Base-by-base conservation (phyloP, 441 rosid species). In the Jatropha podagrica region DNA sequence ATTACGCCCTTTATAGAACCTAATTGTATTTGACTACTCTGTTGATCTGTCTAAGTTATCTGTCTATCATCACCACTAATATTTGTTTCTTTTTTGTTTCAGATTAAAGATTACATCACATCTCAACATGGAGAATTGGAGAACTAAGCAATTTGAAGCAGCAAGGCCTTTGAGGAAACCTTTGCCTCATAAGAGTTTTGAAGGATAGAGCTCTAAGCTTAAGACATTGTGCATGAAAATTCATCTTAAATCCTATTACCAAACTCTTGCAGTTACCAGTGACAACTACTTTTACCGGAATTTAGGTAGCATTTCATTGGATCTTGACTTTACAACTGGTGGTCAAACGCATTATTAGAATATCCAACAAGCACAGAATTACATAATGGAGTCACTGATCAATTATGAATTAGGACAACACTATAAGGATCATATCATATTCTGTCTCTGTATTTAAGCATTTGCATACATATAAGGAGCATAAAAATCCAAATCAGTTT, bases 401-500 rank as follows among this genome's bases (percentile, higher is more conserved):
- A 56, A 17, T 17, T 6, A 65, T 75, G 40, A 13, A 13, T 64
- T 41, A 59, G 5, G 18, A 64, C 5, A 40, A 26, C 23, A 48
- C n/a, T 18, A 42, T n/a, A 14, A 27, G 40, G 27, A 76, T 62
- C 26, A 12, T 14, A n/a, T 32, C 58, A 3, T n/a, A 32, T 32
- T 61, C 17, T 9, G 51, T 20, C 55, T 41, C 12, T 4, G 37
- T 2, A 38, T 48, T 10, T 60, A 59, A 20, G 20, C 20, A 60
- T 23, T 72, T 32, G 5, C 42, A 73, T 49, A 11, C 68, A 60
- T 32, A 67, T 1, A 69, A 78, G 11, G 3, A 38, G 55, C 58
- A 74, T 20, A 72, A 13, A 65, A 58, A 68, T 51, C 58, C 15
- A n/a, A 70, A 62, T 23, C 55, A 58, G 51, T n/a, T 59, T 68